Evolutionary conservation across 2,329 filamentous ascomycete genomes (phyloP).

Genomic region (Cercospora zeae-maydis): DNA sequence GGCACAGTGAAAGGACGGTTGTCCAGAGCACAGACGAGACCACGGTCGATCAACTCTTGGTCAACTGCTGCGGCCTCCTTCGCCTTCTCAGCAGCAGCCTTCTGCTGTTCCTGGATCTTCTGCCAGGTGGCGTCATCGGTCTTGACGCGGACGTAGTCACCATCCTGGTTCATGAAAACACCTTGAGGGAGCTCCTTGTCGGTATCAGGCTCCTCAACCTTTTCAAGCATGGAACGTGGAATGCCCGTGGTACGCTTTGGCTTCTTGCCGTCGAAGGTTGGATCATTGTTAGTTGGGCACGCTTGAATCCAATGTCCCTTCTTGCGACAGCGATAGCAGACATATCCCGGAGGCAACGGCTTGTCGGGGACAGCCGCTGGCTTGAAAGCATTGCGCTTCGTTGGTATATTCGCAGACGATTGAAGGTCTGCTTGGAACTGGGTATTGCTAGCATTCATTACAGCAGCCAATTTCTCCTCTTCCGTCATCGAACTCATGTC

Average conservation of each 20-base stretch:
- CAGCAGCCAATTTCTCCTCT: slow-evolving; percentile 87
- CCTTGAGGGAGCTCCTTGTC: slow-evolving; percentile 71
- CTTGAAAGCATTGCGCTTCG: slow-evolving; percentile 50
- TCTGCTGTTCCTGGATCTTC: slow-evolving; percentile 90
- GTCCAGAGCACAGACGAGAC: slow-evolving; percentile 91
- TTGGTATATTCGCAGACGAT: slow-evolving; percentile 73
- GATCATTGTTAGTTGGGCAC: slow-evolving; percentile 97
- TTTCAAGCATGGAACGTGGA: slow-evolving; percentile 89
- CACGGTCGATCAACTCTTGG: slow-evolving; percentile 82
- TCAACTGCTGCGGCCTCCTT: slow-evolving; percentile 74
- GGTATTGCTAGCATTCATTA: slow-evolving; percentile 84
- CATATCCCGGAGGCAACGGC: slow-evolving; percentile 87
- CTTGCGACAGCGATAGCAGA: slow-evolving; percentile 93
- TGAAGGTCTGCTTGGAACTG: slow-evolving; percentile 93
- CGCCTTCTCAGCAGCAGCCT: slow-evolving; percentile 71
- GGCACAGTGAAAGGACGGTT: slow-evolving; percentile 97
- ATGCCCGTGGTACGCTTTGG: slow-evolving; percentile 97
- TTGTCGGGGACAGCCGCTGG: slow-evolving; percentile 80
- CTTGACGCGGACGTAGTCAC: slow-evolving; percentile 94
- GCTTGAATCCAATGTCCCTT: slow-evolving; percentile 98
- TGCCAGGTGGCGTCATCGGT: slow-evolving; percentile 96
- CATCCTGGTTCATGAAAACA: slow-evolving; percentile 96
- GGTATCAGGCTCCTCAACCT: slow-evolving; percentile 85
- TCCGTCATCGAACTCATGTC: slow-evolving; percentile 68
- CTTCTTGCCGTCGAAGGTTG: slow-evolving; percentile 87